These are phyloP conservation scores for Pugionium dolabratum DNA, from an alignment of 345 rosid species.

Conservation along the genomic window DNA sequence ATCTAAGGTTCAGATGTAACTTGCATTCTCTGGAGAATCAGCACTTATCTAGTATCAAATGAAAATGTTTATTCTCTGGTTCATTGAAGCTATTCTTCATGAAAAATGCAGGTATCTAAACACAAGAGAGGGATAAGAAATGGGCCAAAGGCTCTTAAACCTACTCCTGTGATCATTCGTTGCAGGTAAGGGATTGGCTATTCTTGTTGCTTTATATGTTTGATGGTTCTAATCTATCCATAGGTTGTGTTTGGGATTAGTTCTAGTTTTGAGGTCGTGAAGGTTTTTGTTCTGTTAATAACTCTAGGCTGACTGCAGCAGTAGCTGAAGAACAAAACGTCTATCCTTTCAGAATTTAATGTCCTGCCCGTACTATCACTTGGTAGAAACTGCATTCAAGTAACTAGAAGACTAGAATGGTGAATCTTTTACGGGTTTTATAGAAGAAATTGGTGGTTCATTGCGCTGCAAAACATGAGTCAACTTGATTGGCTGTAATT, in stretches of 20 bases:
- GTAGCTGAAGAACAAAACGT: too few relatives aligned
- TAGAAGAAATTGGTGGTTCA: background rate
- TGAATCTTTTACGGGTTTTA: background rate
- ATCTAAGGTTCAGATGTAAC: too few relatives aligned
- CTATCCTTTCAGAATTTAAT: too few relatives aligned
- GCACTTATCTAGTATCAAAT: too few relatives aligned
- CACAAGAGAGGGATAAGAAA: constrained; percentile 86
- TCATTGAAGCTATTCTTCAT: too few relatives aligned
- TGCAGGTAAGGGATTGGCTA: constrained; percentile 61
- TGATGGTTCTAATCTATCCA: background rate
- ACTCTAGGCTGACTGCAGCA: too few relatives aligned
- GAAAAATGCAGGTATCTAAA: constrained; percentile 49
- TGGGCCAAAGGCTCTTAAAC: constrained; percentile 84
- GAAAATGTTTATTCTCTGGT: too few relatives aligned
- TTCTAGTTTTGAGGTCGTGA: background rate
- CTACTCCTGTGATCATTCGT: constrained; percentile 66
- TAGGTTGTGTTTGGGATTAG: background rate
- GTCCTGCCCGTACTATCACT: too few relatives aligned
- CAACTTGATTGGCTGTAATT: constrained; percentile 3
- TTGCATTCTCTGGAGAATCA: too few relatives aligned
- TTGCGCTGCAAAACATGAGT: background rate
- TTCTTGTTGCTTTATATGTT: background rate
- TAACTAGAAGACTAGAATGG: too few relatives aligned
- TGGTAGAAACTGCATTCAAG: background rate
- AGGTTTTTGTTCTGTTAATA: background rate